Conservation (phyloP, 306 rosid genomes). For the Glycine soja region DNA sequence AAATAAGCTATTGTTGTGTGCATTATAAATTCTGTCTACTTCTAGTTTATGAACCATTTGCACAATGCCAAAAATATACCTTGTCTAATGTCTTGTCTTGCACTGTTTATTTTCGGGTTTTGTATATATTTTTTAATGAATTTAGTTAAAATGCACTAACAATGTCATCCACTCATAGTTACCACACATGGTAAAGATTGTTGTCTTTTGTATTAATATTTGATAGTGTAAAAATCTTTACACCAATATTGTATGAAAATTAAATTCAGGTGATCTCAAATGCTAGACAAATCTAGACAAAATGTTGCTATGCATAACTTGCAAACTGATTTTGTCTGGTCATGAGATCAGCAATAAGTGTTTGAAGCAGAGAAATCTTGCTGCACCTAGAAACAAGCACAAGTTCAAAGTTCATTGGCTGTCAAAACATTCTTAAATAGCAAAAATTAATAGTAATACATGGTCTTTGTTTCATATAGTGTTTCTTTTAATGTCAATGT, state of each 20-base stretch:
- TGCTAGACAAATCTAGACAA: neutral
- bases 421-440: neutral
- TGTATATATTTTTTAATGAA: too few species aligned
- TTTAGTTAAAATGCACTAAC: too few species aligned
- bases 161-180: neutral
- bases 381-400: neutral
- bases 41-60: neutral
- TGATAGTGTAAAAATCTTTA: too few species aligned
- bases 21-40: conserved; percentile 1
- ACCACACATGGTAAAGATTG: neutral
- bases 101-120: neutral
- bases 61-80: neutral
- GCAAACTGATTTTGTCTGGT: conserved; percentile 13
- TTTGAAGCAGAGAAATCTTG: neutral
- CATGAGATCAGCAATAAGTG: neutral
- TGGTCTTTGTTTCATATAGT: neutral
- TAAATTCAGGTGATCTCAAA: too few species aligned
- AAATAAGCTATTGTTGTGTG: conserved; percentile 14
- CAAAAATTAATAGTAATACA: neutral
- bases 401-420: neutral
- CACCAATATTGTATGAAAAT: too few species aligned
- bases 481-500: neutral
- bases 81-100: neutral
- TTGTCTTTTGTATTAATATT: too few species aligned
- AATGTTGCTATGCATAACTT: neutral